Evolutionary conservation across 495 filamentous ascomycete genomes (phyloP), one percentile per base, ranked within the genome.

Genomic region (Bryoglossum gracile): DNA sequence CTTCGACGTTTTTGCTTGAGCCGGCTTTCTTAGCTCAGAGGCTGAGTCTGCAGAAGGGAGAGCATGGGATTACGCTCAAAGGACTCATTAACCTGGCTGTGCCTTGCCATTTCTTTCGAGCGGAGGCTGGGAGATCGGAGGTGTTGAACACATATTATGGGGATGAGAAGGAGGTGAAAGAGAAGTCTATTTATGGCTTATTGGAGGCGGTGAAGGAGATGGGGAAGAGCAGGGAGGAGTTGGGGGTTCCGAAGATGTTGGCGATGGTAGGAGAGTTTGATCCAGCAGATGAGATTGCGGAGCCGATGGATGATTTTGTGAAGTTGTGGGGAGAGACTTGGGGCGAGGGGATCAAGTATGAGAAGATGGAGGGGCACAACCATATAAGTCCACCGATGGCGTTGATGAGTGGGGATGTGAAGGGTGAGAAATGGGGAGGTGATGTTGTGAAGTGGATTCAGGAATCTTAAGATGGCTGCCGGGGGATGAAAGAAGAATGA

Each of bases 351-450:
- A 49, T 66, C 19, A 58, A 57, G 19, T 60, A 53, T 14, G 49
- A 60, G 24, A 46, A 55, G 32, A 54, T 71, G 8, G 51, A 62
- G 14, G 67, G 68, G 0, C 68, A 72, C 48, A 72, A 72, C 46
- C 69, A 72, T 50, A 65, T 72, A 16, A 68, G 64, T 47, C 69
- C 69, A n/a, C 64, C 63, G 17, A 40, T 59, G 13, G 56, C 52
- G 2, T 43, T 71, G 2, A 47, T 62, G 32, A 68, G 63, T 21
- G 66, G 67, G 0, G 62, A 68, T 41, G 62, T 58, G 51, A 54
- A 55, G 19, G 68, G 65, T 19, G 68, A 71, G 54, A 59, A 60
- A 25, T 71, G 67, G 67, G 68, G 63, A 9, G 60, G 61, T 41
- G 55, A 62, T 30, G 55, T 69, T 8, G 65, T 56, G 4, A 54